Conservation (phyloP, 2,329 filamentous ascomycete species). For the Phaeomoniella chlamydospora region DNA sequence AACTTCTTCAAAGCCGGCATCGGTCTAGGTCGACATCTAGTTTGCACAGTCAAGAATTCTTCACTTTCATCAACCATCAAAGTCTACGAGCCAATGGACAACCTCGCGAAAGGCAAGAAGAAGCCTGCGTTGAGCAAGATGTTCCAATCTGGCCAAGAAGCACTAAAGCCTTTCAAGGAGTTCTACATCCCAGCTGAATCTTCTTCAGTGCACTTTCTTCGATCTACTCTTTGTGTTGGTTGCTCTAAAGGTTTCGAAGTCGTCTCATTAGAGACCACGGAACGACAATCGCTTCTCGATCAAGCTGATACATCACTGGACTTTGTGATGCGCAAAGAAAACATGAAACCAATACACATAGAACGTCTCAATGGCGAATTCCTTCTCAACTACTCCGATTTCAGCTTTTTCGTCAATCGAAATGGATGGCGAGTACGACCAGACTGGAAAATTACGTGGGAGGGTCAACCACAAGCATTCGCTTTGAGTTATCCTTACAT, state of each 20-base stretch:
- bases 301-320: slow-evolving; percentile 96
- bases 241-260: slow-evolving; percentile 95
- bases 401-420: slow-evolving; percentile 97
- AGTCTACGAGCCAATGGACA: slow-evolving; percentile 96
- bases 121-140: slow-evolving; percentile 92
- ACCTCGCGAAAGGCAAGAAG: slow-evolving; percentile 84
- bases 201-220: slow-evolving; percentile 95
- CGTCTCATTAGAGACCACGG: slow-evolving; percentile 89
- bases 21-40: slow-evolving; percentile 82
- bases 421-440: slow-evolving; percentile 94
- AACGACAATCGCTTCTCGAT: slow-evolving; percentile 91
- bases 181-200: slow-evolving; percentile 98
- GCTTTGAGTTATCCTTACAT: slow-evolving; percentile 96
- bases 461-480: slow-evolving; percentile 82
- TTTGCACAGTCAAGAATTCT: slow-evolving; percentile 91
- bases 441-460: slow-evolving; percentile 97
- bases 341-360: slow-evolving; percentile 89
- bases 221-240: slow-evolving; percentile 90
- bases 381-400: slow-evolving; percentile 93
- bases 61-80: slow-evolving; percentile 93
- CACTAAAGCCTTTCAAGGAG: slow-evolving; percentile 93
- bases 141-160: slow-evolving; percentile 85
- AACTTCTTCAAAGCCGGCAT: slow-evolving; percentile 98
- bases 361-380: slow-evolving; percentile 96
- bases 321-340: slow-evolving; percentile 88